Percentiles rank a stretch among this genome's conserved stretches.
These are phyloP conservation scores for Cyberlindnera xylosilytica DNA, from an alignment of 805 yeast genomes.

Conservation along the genomic window DNA sequence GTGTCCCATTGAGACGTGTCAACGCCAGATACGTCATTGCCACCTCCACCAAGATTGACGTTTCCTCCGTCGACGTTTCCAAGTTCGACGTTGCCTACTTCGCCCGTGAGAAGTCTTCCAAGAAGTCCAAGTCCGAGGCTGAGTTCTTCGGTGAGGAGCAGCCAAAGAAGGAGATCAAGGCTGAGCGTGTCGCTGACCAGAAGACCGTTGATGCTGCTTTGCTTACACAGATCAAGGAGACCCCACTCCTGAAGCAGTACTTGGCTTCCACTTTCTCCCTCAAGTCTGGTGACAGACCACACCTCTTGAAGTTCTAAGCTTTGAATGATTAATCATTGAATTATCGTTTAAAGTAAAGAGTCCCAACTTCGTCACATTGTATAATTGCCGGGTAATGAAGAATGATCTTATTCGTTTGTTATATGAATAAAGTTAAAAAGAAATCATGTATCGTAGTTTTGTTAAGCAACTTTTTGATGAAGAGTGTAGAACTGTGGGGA, in stretches of 20 bases:
- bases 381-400: conserved; percentile 25
- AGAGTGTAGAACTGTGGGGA: neutral
- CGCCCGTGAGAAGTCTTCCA: conserved; percentile 88
- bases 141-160: conserved; percentile 81
- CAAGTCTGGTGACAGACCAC: conserved; percentile 98
- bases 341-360: conserved; percentile 7
- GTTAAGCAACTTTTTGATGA: neutral
- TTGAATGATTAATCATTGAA: conserved; percentile 7
- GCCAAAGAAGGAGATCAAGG: conserved; percentile 80
- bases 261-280: conserved; percentile 93
- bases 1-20: conserved; percentile 99
- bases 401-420: conserved; percentile 22
- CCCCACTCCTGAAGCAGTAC: conserved; percentile 96
- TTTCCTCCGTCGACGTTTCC: conserved; percentile 76
- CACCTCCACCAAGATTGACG: conserved; percentile 88
- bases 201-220: conserved; percentile 91
- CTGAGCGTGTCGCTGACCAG: conserved; percentile 96
- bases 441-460: neutral
- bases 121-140: conserved; percentile 83
- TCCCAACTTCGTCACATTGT: conserved; percentile 14
- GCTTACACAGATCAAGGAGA: conserved; percentile 92
- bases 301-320: conserved; percentile 89
- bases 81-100: conserved; percentile 94
- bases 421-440: conserved; percentile 12
- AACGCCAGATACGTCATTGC: conserved; percentile 98